These are phyloP conservation scores for Hypoxylon sp. DNA, from an alignment of 2,329 filamentous ascomycete species.

Conservation along the genomic window DNA sequence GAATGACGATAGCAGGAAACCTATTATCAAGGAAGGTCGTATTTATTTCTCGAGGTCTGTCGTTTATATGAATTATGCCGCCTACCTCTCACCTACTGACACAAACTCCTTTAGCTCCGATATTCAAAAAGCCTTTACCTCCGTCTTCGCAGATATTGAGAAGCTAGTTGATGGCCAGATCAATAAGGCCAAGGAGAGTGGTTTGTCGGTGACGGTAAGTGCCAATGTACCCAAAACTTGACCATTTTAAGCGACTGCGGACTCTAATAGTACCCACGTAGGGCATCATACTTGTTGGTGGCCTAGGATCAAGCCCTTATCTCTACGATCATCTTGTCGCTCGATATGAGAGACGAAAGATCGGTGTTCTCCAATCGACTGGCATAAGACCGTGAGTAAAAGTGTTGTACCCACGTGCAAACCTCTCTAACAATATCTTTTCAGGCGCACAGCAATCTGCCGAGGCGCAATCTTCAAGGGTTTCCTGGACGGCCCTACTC, in stretches of 20 bases:
- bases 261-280: neutral
- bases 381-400: conserved; percentile 4
- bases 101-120: conserved; percentile 21
- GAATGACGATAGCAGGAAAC: conserved; percentile 6
- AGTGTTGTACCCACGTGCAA: too few species aligned
- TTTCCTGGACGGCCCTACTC: conserved; percentile 15
- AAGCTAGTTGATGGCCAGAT: conserved; percentile 32
- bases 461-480: conserved; percentile 37
- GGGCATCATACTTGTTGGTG: conserved; percentile 43
- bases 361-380: conserved; percentile 23
- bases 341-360: neutral
- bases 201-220: neutral
- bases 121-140: conserved; percentile 29
- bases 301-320: conserved; percentile 38
- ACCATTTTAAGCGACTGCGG: neutral
- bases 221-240: neutral
- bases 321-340: conserved; percentile 24
- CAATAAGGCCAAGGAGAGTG: conserved; percentile 1
- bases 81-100: neutral
- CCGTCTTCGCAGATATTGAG: conserved; percentile 15
- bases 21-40: conserved; percentile 7
- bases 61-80: too few species aligned
- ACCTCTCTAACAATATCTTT: neutral
- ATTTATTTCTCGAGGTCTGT: conserved; percentile 28
- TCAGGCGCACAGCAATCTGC: conserved; percentile 43